phyloP scores from a whole-genome alignment of 2,329 filamentous ascomycete genomes.

The Sclerotinia nivalis region DNA sequence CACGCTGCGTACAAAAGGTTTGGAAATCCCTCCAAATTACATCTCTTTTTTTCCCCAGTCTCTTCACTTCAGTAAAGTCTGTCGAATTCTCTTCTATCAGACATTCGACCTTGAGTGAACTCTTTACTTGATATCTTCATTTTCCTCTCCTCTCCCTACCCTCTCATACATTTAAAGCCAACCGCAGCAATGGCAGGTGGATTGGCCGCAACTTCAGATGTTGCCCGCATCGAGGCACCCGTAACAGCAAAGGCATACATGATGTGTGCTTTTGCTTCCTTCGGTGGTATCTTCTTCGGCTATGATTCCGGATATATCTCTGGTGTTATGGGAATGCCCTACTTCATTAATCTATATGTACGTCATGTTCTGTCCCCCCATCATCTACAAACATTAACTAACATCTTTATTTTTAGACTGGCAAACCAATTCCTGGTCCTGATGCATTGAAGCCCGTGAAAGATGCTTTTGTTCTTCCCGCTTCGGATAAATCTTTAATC shows the following conservation, averaged over 20 bases:
- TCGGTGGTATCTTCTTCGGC: slow-evolving; percentile 60
- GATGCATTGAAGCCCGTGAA: slow-evolving; percentile 26
- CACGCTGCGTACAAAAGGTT: slow-evolving; percentile 17
- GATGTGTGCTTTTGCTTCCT: slow-evolving; percentile 69
- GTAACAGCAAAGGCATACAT: slow-evolving; percentile 69
- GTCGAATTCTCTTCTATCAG: neutral
- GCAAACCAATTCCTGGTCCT: slow-evolving; percentile 30
- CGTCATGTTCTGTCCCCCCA: slow-evolving; percentile 27
- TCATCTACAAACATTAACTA: neutral
- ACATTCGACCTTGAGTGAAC: neutral
- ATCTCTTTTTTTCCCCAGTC: neutral
- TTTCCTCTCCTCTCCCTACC: neutral
- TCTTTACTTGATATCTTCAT: neutral
- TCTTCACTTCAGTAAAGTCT: neutral
- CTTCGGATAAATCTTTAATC: slow-evolving; percentile 59
- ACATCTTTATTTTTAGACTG: slow-evolving; percentile 22
- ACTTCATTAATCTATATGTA: slow-evolving; percentile 39
- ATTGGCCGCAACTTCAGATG: slow-evolving; percentile 54
- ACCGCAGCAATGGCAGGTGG: slow-evolving; percentile 18
- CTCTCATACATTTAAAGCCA: neutral
- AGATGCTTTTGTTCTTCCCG: slow-evolving; percentile 43
- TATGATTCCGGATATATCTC: slow-evolving; percentile 79
- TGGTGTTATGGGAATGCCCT: slow-evolving; percentile 53
- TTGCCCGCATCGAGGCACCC: slow-evolving; percentile 67
- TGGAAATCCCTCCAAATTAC: slow-evolving; percentile 3